Conservation (phyloP, 2,329 filamentous ascomycete species). For the Phaeophleospora eucalypticola region DNA sequence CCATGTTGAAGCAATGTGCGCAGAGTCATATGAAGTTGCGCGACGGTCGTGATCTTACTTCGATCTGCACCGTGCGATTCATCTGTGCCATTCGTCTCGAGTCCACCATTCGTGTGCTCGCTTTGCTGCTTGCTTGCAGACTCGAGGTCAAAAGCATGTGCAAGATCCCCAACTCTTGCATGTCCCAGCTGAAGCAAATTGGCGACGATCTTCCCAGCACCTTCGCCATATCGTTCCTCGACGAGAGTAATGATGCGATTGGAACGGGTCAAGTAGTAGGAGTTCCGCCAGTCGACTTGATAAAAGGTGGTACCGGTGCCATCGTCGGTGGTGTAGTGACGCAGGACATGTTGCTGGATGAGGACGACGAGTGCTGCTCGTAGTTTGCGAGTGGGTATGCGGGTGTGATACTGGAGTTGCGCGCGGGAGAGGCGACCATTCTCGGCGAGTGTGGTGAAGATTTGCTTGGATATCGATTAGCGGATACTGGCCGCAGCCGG, state of each 20-base stretch:
- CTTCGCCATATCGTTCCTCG: conserved; percentile 67
- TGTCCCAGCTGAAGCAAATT: conserved; percentile 74
- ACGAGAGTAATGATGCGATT: conserved; percentile 78
- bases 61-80: conserved; percentile 10
- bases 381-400: conserved; percentile 69
- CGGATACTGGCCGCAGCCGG: background rate
- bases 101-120: conserved; percentile 21
- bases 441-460: conserved; percentile 73
- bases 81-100: conserved; percentile 14
- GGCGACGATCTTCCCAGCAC: conserved; percentile 69
- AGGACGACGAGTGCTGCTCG: conserved; percentile 79
- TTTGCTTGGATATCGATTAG: conserved; percentile 56
- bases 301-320: conserved; percentile 62
- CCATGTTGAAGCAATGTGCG: conserved; percentile 57
- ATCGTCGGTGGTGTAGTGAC: conserved; percentile 49
- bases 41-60: conserved; percentile 34
- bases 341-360: conserved; percentile 69
- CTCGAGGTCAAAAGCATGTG: conserved; percentile 56
- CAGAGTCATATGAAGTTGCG: conserved; percentile 43
- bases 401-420: conserved; percentile 67
- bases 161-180: conserved; percentile 65
- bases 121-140: conserved; percentile 28
- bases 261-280: conserved; percentile 76
- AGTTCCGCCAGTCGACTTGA: conserved; percentile 73
- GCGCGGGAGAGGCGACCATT: conserved; percentile 71